Conservation (phyloP, 345 rosid species). For the Eucalyptus polybractea region DNA sequence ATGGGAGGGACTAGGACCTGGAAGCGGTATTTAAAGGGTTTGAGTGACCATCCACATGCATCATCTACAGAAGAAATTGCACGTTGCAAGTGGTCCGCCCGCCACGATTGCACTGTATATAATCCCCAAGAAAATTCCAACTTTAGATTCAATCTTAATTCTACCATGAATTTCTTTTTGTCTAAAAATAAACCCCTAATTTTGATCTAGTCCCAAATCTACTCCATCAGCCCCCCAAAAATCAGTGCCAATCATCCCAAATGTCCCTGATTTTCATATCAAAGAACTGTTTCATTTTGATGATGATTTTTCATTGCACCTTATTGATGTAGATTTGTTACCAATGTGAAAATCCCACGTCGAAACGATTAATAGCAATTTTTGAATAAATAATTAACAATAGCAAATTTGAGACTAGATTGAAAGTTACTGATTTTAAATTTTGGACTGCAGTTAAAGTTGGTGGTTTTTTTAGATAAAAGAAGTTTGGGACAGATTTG, state of each 20-base stretch:
- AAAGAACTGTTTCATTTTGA: neutral
- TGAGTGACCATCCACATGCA: neutral
- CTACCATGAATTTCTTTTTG: neutral
- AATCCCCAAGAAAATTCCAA: neutral
- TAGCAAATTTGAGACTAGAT: neutral
- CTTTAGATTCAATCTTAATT: neutral
- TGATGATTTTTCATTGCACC: neutral
- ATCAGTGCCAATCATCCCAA: neutral
- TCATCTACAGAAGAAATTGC: neutral
- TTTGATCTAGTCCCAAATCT: neutral
- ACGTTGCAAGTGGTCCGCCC: neutral
- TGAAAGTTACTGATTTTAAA: neutral
- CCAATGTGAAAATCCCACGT: fast-evolving
- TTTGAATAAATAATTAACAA: neutral
- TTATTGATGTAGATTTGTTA: neutral
- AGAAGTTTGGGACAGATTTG: neutral
- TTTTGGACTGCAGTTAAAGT: too few species aligned
- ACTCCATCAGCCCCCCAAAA: neutral
- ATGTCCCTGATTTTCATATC: neutral
- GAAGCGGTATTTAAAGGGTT: neutral
- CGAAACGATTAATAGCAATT: neutral
- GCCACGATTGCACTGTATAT: neutral
- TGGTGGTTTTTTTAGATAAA: neutral
- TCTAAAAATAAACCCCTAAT: neutral
- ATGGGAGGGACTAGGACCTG: neutral